Evolutionary conservation across 2,329 filamentous ascomycete genomes (phyloP).

Genomic region (Penicillium hordei): DNA sequence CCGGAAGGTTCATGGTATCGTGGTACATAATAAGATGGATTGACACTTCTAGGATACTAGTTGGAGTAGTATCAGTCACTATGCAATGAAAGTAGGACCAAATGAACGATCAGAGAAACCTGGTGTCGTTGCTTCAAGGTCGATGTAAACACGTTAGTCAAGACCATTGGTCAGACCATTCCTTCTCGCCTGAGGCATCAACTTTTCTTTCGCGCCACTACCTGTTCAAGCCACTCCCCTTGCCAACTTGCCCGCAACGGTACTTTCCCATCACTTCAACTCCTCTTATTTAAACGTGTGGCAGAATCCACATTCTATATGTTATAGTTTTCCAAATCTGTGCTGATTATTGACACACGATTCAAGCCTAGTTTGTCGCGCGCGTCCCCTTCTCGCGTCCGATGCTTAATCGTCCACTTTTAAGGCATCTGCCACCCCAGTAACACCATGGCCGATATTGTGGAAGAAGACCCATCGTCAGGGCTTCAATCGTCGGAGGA

Average conservation of each 20-base stretch:
- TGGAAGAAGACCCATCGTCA: slow-evolving; percentile 34
- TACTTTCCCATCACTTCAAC: slow-evolving; percentile 1
- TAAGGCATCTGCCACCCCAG: not conserved
- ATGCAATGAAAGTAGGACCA: not conserved
- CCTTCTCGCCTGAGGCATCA: slow-evolving; percentile 9
- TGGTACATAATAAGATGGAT: not conserved
- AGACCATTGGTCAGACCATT: not conserved
- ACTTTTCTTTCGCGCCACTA: slow-evolving; percentile 10
- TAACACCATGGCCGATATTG: slow-evolving; percentile 18
- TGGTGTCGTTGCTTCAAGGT: slow-evolving; percentile 2
- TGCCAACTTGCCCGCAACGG: slow-evolving; percentile 4
- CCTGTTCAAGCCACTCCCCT: slow-evolving; percentile 11
- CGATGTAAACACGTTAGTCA: slow-evolving; percentile 1
- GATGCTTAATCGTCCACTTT: slow-evolving; percentile 1
- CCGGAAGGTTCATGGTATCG: not conserved
- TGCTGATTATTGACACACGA: not conserved
- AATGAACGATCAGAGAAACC: not conserved
- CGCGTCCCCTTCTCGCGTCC: slow-evolving; percentile 2
- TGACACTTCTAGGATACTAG: too few species aligned
- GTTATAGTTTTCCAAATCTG: not conserved
- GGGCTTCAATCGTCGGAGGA: slow-evolving; percentile 26
- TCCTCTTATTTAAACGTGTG: not conserved
- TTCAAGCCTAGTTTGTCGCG: not conserved
- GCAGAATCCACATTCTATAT: not conserved
- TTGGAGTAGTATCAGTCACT: not conserved